Base-by-base conservation (phyloP, 331 rosid species). In the Acacia pycnantha region DNA sequence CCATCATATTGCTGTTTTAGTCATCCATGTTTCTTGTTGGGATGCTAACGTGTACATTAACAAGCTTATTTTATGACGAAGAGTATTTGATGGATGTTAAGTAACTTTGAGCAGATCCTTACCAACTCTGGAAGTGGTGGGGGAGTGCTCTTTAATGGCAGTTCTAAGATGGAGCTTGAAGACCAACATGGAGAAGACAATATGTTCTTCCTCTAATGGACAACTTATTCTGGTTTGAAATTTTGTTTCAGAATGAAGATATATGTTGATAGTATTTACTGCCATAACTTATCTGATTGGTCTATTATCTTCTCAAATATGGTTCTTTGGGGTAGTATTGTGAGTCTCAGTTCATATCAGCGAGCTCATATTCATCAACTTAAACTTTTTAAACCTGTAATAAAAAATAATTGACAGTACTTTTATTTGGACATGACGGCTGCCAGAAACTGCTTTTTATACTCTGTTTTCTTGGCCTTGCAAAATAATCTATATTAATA, bases 101-200 rank as follows among this genome's bases (percentile, higher is more conserved):
- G 74, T 77, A 77, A 24, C 79, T 82, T 85, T 76, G 77, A 54
- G 81, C 91, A 94, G 98, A 87, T 90, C 95, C 79, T 86, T 94
- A 68, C 93, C 91, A 82, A 88, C 88, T 88, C 86, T 94, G 77
- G 93, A 91, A 84, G 93, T 87, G 76, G 77, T 90, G 77, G 89
- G 87, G 85, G 95, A 91, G 58, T 88, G 82, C 73, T 89, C 97
- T 70, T 80, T 94, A 79, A 74, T 46, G 86, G 84, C 95, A 43
- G 77, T 90, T 77, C 85, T 94, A 53, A 88, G 98, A 84, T 94
- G 98, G 98, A 90, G 83, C 93, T 83, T 87, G 83, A 84, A 87
- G 86, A 73, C 83, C 47, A 76, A 87, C 77, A 90, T 89, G 97
- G 90, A 89, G 80, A 91, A 88, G 88, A 89, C 87, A 82, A 85